These are phyloP conservation scores for Quercus aquifolioides DNA, from an alignment of 306 rosid species.

Conservation along the genomic window DNA sequence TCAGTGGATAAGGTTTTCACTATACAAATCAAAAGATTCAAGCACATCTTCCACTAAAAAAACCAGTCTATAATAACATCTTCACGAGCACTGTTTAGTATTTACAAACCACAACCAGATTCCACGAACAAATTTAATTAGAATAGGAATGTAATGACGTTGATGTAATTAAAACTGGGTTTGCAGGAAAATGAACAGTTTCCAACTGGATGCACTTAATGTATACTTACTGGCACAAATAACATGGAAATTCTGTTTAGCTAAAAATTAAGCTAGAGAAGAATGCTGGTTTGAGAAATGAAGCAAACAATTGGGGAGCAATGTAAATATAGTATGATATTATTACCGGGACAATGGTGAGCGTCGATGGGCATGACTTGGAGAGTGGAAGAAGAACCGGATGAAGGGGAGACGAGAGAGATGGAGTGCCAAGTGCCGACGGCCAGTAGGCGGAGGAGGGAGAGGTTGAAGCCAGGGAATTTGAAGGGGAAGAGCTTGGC, in stretches of 20 bases:
- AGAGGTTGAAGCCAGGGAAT: constrained; percentile 53
- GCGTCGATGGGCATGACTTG: constrained; percentile 59
- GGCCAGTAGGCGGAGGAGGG: constrained; percentile 51
- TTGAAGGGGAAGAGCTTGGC: constrained; percentile 64
- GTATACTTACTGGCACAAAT: too few relatives aligned
- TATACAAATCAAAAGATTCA: too few relatives aligned
- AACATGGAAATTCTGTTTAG: too few relatives aligned
- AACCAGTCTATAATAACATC: too few relatives aligned
- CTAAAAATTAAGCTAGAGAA: too few relatives aligned
- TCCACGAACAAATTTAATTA: not conserved
- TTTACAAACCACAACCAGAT: not conserved
- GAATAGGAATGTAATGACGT: not conserved
- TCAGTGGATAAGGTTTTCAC: too few relatives aligned
- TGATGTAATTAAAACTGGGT: not conserved
- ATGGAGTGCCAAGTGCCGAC: constrained; percentile 42
- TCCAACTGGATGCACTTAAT: too few relatives aligned
- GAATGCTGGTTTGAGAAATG: not conserved
- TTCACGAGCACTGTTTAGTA: too few relatives aligned
- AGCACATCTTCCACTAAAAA: too few relatives aligned
- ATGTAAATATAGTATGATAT: not conserved
- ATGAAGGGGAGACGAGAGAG: constrained; percentile 40
- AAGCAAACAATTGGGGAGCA: constrained; percentile 25
- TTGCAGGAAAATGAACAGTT: not conserved
- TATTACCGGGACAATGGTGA: constrained; percentile 63
- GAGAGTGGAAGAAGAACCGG: constrained; percentile 17